A percentile compares a stretch with the other conserved stretches of the same genome.
Evolutionary conservation across 1,284 basidiomycete genomes (phyloP).

Genomic region (Vanrija humicola): DNA sequence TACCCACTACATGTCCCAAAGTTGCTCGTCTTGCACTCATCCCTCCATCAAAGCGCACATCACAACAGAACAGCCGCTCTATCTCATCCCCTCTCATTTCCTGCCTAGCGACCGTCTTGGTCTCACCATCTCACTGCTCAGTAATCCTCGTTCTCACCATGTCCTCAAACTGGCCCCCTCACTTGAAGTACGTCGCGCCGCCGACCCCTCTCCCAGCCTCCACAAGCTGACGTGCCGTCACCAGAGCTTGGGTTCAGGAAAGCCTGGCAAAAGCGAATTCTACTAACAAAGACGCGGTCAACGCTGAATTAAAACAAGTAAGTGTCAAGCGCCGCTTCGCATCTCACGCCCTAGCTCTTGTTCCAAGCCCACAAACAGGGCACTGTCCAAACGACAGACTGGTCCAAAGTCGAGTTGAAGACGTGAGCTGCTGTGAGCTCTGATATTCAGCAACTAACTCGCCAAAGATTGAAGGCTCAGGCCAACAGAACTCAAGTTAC

Average conservation of each 20-base stretch:
- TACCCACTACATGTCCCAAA: too few relatives aligned
- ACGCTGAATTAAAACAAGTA: conserved; percentile 47
- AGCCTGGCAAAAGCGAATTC: conserved; percentile 43
- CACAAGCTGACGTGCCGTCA: conserved; percentile 4
- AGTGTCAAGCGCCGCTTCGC: conserved; percentile 1
- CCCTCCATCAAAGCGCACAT: not conserved
- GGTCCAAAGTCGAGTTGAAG: conserved; percentile 43
- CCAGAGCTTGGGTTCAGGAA: conserved; percentile 46
- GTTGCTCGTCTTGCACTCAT: not conserved
- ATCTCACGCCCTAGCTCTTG: conserved; percentile 30
- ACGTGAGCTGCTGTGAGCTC: conserved; percentile 21
- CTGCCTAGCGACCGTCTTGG: not conserved
- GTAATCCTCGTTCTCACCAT: not conserved
- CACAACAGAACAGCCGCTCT: not conserved
- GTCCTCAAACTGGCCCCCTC: conserved; percentile 37
- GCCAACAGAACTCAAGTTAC: conserved; percentile 21
- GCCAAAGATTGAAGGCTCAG: conserved; percentile 32
- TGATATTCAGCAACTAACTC: not conserved
- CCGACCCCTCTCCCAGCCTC: not conserved
- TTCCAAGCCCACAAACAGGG: conserved; percentile 46
- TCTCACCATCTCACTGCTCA: too few relatives aligned
- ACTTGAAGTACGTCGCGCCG: conserved; percentile 33
- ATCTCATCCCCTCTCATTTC: not conserved
- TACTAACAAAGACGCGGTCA: conserved; percentile 46
- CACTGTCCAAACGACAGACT: conserved; percentile 45